Conservation (phyloP, 2,329 filamentous ascomycete species). For the Cytospora mali region DNA sequence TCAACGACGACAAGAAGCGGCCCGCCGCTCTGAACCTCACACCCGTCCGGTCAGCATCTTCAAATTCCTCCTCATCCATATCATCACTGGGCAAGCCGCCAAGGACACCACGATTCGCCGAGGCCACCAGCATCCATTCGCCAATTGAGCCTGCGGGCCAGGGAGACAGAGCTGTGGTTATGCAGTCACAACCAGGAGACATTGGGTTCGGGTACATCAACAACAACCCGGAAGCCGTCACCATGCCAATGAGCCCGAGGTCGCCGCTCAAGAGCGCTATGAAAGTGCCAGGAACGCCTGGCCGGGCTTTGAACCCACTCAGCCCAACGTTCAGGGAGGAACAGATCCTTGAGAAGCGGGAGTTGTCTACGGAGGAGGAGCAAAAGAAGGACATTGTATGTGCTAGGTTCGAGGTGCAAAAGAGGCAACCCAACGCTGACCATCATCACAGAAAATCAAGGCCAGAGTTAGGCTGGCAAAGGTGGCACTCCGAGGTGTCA, state of each 20-base stretch:
- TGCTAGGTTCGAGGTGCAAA: conserved; percentile 29
- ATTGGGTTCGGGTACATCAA: conserved; percentile 92
- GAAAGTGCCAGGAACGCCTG: conserved; percentile 82
- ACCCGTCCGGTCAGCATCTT: conserved; percentile 52
- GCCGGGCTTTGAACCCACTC: conserved; percentile 73
- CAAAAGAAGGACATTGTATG: conserved; percentile 87
- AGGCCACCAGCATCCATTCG: conserved; percentile 78
- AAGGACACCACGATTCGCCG: conserved; percentile 77
- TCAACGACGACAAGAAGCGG: conserved; percentile 56
- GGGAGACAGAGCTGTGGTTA: conserved; percentile 53
- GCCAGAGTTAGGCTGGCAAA: conserved; percentile 90
- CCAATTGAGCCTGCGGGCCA: conserved; percentile 60
- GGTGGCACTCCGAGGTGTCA: conserved; percentile 90
- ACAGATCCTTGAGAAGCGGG: conserved; percentile 81
- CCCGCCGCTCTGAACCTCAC: conserved; percentile 58
- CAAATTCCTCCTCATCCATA: conserved; percentile 54
- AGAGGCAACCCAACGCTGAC: conserved; percentile 32
- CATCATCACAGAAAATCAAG: conserved; percentile 76
- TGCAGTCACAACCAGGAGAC: conserved; percentile 76
- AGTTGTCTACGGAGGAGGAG: conserved; percentile 78
- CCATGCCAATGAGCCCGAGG: conserved; percentile 68
- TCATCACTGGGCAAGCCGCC: conserved; percentile 64
- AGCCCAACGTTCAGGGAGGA: conserved; percentile 94
- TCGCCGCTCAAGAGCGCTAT: conserved; percentile 88
- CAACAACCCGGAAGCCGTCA: conserved; percentile 59